Base-by-base conservation (phyloP, 202 grass and related monocot species). In the Carex sylvatica region DNA sequence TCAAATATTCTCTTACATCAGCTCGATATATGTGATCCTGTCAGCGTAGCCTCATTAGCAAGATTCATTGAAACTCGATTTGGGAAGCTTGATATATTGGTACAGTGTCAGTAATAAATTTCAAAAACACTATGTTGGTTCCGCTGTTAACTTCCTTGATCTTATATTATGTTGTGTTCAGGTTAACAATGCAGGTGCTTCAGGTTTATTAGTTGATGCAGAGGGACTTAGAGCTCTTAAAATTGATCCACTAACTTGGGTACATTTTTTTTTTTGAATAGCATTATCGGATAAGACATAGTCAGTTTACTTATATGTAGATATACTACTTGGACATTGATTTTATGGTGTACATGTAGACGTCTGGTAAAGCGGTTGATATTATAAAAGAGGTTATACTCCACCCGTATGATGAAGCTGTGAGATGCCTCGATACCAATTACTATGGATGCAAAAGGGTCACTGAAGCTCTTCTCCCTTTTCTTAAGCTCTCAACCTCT, bases 61-160 rank as follows among this genome's bases (percentile, higher is more conserved):
- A 61, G 9, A 36, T 85, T 87, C 42, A 75, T 93, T 1, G 11
- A 88, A 42, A 81, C 62, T 58, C 86, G 19, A 83, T 93, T 85
- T 0, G 91, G 93, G 16, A 90, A 97, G 79, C 93, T 97, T 73
- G 93, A 97, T 74, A 91, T 97, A 20, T 67, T 93, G 93, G 93
- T 90, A 86, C 78, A 47, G 3, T 5, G 68, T 52, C 14, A 6
- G 40, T 78, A 15, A 55, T 77, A 61, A 79, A 15, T 58, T 4
- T 73, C 33, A 35, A 6, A 10, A 65, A 9, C 56, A 26, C 2
- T 15, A 13, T 19, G 13, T 15, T 24, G 33, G 15, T 81, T 18
- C 13, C 23, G 0, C 81, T 44, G 65, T 4, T 54, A 7, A 16
- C 59, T 71, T 51, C 40, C 12, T 47, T 23, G 44, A 40, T 35